phyloP scores from a whole-genome alignment of 2,329 filamentous ascomycete genomes.

The Aspergillus transmontanensis region DNA sequence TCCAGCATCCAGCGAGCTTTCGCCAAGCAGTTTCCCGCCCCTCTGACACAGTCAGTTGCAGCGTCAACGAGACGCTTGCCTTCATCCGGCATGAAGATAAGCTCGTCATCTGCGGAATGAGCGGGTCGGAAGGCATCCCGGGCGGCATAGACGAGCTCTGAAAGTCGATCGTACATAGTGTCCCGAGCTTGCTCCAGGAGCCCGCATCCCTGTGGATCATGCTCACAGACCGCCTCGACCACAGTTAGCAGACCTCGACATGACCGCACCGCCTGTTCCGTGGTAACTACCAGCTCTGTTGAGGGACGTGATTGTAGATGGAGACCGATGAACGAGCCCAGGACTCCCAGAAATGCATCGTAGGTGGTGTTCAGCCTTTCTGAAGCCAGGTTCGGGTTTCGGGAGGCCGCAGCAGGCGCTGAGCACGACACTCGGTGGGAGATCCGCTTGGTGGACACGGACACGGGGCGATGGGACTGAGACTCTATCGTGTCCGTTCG shows the following conservation, averaged over 20 bases:
- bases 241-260: conserved; percentile 78
- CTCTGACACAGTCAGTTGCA: conserved; percentile 84
- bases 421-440: conserved; percentile 78
- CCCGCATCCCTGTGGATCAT: conserved; percentile 69
- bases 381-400: conserved; percentile 76
- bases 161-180: conserved; percentile 77
- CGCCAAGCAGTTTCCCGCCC: conserved; percentile 86
- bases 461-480: conserved; percentile 33
- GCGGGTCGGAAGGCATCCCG: conserved; percentile 74
- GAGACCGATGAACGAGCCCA: conserved; percentile 91
- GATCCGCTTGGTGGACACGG: conserved; percentile 48
- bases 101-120: conserved; percentile 69
- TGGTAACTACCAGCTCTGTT: conserved; percentile 77
- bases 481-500: conserved; percentile 29
- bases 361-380: conserved; percentile 78
- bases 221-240: conserved; percentile 78
- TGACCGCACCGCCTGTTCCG: conserved; percentile 79
- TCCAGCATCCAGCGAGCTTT: conserved; percentile 85
- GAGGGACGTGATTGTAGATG: conserved; percentile 92
- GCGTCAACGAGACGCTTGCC: conserved; percentile 74
- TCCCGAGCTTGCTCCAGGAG: conserved; percentile 69
- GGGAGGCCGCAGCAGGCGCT: conserved; percentile 64
- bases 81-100: conserved; percentile 78
- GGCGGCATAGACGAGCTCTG: conserved; percentile 77
- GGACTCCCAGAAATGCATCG: conserved; percentile 84